These are phyloP conservation scores for Aureobasidium sp. DNA, from an alignment of 2,329 filamentous ascomycete species.

Conservation along the genomic window DNA sequence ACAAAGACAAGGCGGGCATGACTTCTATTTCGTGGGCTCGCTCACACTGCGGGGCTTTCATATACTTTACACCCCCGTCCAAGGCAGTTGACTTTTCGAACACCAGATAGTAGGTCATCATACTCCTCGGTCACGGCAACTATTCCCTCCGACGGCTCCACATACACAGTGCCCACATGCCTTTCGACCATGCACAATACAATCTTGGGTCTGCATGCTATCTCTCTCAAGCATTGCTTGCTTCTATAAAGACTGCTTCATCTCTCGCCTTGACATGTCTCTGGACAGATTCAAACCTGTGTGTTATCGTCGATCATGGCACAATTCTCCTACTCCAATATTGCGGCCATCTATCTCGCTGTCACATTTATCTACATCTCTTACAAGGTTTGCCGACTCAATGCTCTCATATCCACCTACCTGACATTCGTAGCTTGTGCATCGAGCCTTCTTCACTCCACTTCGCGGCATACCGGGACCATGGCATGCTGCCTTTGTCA, in stretches of 20 bases:
- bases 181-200: neutral
- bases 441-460: constrained; percentile 14
- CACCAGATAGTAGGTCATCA: neutral
- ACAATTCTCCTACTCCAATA: neutral
- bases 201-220: neutral
- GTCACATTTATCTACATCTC: neutral
- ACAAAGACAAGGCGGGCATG: neutral
- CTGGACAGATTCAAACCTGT: neutral
- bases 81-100: neutral
- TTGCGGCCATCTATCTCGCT: neutral
- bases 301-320: neutral
- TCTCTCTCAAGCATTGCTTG: neutral
- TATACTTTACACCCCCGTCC: neutral
- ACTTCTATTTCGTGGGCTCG: neutral
- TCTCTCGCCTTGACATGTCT: neutral
- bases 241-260: neutral
- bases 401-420: too few species aligned
- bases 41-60: neutral
- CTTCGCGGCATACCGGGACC: constrained; percentile 23
- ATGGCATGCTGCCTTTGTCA: constrained; percentile 18
- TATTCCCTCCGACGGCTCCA: neutral
- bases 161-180: constrained; percentile 1
- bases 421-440: neutral
- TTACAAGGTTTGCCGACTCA: neutral
- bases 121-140: neutral